Percentiles rank a stretch among this genome's conserved stretches.
phyloP scores from a whole-genome alignment of 352 stramenopile species.

The Phytophthora boehmeriae region DNA sequence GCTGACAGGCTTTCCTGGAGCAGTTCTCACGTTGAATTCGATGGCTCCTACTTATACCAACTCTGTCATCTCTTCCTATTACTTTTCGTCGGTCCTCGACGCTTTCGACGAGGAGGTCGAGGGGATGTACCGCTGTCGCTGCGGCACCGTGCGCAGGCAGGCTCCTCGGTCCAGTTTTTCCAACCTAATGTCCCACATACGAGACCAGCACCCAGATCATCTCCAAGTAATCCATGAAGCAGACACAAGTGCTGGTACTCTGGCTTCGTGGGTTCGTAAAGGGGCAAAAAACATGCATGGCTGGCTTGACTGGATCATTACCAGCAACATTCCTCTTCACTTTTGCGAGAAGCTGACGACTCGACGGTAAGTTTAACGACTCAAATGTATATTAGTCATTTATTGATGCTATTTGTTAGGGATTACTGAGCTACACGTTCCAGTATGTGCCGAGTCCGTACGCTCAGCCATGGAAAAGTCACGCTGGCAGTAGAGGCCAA shows the following conservation, averaged over 20 bases:
- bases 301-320: constrained; percentile 9
- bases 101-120: no score
- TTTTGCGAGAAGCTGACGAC: constrained; percentile 2
- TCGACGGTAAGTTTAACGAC: constrained; percentile 1
- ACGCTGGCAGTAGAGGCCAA: constrained; percentile 3
- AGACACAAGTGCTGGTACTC: background rate
- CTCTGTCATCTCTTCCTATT: no score
- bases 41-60: no score
- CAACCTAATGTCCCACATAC: constrained; percentile 2
- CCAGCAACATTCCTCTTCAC: constrained; percentile 1
- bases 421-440: constrained; percentile 4
- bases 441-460: background rate
- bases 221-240: background rate
- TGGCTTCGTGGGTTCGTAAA: background rate
- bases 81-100: no score
- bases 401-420: no score
- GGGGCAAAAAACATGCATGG: background rate
- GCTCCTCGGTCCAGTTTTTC: no score
- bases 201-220: constrained; percentile 1
- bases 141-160: no score
- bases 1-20: no score
- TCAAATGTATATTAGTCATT: background rate
- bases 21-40: no score
- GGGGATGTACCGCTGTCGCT: no score
- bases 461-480: background rate